These are phyloP conservation scores for Vanderwaltozyma tropicalis DNA, from an alignment of 805 yeast genomes.

Conservation along the genomic window DNA sequence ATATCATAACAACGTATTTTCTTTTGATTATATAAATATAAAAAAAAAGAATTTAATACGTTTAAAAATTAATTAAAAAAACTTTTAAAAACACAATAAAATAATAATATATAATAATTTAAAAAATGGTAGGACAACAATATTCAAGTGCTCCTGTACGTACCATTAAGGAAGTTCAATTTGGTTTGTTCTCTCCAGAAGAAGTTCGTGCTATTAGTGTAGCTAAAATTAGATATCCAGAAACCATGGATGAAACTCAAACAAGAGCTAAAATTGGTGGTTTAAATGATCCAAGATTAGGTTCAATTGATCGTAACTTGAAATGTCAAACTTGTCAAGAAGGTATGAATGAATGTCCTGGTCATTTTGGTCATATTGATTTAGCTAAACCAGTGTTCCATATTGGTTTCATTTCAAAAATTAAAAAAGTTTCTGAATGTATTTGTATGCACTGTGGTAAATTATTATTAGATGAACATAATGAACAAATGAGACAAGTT, in stretches of 20 bases:
- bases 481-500: constrained; percentile 69
- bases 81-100: not conserved
- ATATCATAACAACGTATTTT: too few species aligned
- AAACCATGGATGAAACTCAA: constrained; percentile 97
- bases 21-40: too few species aligned
- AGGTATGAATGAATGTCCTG: constrained; percentile 98
- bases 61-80: too few species aligned
- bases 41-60: too few species aligned
- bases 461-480: constrained; percentile 69
- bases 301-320: constrained; percentile 93
- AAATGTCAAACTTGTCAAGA: constrained; percentile 99
- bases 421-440: constrained; percentile 90
- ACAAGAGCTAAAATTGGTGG: constrained; percentile 95
- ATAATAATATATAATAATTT: constrained; percentile 3
- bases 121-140: constrained; percentile 49
- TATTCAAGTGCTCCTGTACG: constrained; percentile 98
- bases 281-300: constrained; percentile 90
- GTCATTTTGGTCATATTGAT: constrained; percentile 98
- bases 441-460: constrained; percentile 99
- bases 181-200: constrained; percentile 95
- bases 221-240: constrained; percentile 96
- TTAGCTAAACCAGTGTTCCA: constrained; percentile 97
- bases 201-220: constrained; percentile 95
- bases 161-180: constrained; percentile 95
- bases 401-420: constrained; percentile 87